Conservation (phyloP, 2,329 filamentous ascomycete genomes). For the Hypoxylon rubiginosum region DNA sequence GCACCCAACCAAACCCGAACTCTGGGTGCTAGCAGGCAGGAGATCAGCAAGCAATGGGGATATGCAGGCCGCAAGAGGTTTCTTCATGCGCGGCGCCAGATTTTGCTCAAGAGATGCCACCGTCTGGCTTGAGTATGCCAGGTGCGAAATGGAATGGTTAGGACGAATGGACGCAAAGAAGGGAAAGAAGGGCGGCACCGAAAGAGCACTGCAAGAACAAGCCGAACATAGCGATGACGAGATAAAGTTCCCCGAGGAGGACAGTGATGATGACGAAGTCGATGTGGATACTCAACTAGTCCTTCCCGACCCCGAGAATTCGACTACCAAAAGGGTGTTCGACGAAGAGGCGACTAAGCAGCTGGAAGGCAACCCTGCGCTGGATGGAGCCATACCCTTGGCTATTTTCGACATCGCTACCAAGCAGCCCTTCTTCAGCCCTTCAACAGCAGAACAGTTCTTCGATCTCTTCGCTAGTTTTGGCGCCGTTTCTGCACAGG, state of each 20-base stretch:
- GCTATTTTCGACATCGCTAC: slow-evolving; percentile 91
- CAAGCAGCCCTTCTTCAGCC: slow-evolving; percentile 79
- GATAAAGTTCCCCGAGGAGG: slow-evolving; percentile 59
- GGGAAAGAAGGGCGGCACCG: slow-evolving; percentile 57
- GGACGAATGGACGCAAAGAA: slow-evolving; percentile 82
- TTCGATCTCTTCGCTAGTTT: slow-evolving; percentile 85
- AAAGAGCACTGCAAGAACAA: slow-evolving; percentile 69
- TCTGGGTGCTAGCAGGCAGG: slow-evolving; percentile 90
- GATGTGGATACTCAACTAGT: slow-evolving; percentile 57
- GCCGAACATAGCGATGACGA: slow-evolving; percentile 62
- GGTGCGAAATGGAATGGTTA: slow-evolving; percentile 93
- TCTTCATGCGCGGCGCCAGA: slow-evolving; percentile 88
- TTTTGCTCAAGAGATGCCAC: slow-evolving; percentile 83
- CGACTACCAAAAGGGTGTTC: slow-evolving; percentile 60
- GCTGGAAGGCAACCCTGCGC: slow-evolving; percentile 81
- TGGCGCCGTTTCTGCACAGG: slow-evolving; percentile 72
- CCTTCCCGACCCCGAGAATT: slow-evolving; percentile 60
- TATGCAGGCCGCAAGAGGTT: slow-evolving; percentile 86
- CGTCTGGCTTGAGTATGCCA: slow-evolving; percentile 91
- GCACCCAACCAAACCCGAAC: slow-evolving; percentile 83
- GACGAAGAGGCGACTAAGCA: slow-evolving; percentile 61
- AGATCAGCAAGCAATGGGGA: slow-evolving; percentile 84
- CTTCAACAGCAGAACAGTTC: slow-evolving; percentile 78
- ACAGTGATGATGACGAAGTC: slow-evolving; percentile 60
- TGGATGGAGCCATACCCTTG: slow-evolving; percentile 92